Evolutionary conservation across 2,329 filamentous ascomycete genomes (phyloP).

Genomic region (Alternaria sp.): DNA sequence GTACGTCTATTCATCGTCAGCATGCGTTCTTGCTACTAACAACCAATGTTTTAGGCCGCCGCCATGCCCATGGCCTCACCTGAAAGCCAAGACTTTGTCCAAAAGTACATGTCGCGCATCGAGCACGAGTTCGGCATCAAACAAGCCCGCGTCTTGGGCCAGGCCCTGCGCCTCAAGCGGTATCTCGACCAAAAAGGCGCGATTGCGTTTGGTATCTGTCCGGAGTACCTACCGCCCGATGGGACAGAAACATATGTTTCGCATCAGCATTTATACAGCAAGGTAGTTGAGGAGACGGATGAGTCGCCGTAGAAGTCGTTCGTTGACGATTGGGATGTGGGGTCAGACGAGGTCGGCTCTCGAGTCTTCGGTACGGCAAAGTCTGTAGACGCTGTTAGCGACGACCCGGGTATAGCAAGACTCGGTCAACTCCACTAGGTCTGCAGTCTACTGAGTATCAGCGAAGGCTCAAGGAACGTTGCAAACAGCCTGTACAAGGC

Average conservation of each 20-base stretch:
- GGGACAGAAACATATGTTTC: slow-evolving; percentile 8
- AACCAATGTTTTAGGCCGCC: slow-evolving; percentile 19
- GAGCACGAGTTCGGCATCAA: slow-evolving; percentile 54
- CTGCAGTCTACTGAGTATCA: not conserved
- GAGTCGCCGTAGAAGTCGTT: not conserved
- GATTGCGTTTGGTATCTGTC: slow-evolving; percentile 1
- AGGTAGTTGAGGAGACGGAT: not conserved
- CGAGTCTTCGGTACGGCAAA: not conserved
- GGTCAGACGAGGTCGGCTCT: not conserved
- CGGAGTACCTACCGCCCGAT: slow-evolving; percentile 16
- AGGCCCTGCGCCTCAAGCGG: slow-evolving; percentile 30
- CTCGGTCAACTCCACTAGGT: not conserved
- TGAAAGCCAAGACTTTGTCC: slow-evolving; percentile 31
- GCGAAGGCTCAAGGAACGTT: not conserved
- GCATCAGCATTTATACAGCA: not conserved
- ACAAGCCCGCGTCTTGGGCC: slow-evolving; percentile 39
- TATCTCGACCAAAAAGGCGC: slow-evolving; percentile 10
- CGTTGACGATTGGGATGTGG: not conserved
- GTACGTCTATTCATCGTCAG: not conserved
- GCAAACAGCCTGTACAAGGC: not conserved
- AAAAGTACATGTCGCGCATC: slow-evolving; percentile 66
- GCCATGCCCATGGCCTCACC: slow-evolving; percentile 34
- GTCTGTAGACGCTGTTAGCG: not conserved
- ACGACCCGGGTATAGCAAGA: not conserved
- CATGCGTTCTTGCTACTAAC: not conserved